These are phyloP conservation scores for Juglanconis sp. DNA, from an alignment of 2,329 filamentous ascomycete genomes.

Conservation along the genomic window DNA sequence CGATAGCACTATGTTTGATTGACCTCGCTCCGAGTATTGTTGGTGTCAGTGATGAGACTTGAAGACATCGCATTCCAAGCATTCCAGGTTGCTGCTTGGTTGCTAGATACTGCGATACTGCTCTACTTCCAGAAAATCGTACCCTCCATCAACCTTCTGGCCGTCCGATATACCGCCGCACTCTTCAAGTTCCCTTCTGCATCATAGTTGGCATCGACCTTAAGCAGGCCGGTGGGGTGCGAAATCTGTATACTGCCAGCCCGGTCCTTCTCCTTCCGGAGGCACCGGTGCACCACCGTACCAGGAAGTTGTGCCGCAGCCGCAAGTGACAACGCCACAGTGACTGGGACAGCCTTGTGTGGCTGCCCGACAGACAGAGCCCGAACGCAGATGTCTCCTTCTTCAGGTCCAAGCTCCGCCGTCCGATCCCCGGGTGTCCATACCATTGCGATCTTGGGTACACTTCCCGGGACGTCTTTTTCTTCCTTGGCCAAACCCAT, in stretches of 20 bases:
- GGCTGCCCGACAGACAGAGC: constrained; percentile 46
- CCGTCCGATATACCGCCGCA: constrained; percentile 45
- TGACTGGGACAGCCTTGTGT: constrained; percentile 41
- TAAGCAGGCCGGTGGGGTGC: constrained; percentile 45
- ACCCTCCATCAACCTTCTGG: constrained; percentile 48
- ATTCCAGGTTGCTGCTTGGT: too few relatives aligned
- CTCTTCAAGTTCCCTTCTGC: constrained; percentile 37
- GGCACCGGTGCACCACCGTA: constrained; percentile 38
- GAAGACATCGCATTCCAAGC: too few relatives aligned
- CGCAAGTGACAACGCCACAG: constrained; percentile 37
- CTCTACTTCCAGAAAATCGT: constrained; percentile 36
- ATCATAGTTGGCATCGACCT: constrained; percentile 40
- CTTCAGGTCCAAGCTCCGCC: neutral
- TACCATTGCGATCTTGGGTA: constrained; percentile 45
- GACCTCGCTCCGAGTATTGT: too few relatives aligned
- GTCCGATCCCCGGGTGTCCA: constrained; percentile 25
- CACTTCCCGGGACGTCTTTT: constrained; percentile 36
- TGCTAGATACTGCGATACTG: neutral
- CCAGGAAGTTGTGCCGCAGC: constrained; percentile 37
- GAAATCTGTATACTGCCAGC: constrained; percentile 35
- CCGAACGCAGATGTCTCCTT: constrained; percentile 39
- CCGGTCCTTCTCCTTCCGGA: constrained; percentile 2
- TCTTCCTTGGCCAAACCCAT: constrained; percentile 38
- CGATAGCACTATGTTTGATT: too few relatives aligned
- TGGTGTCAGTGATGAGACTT: too few relatives aligned